Evolutionary conservation across 257 asterid species (phyloP), one percentile per base, ranked within the genome.

Genomic region (Cordia subcordata): DNA sequence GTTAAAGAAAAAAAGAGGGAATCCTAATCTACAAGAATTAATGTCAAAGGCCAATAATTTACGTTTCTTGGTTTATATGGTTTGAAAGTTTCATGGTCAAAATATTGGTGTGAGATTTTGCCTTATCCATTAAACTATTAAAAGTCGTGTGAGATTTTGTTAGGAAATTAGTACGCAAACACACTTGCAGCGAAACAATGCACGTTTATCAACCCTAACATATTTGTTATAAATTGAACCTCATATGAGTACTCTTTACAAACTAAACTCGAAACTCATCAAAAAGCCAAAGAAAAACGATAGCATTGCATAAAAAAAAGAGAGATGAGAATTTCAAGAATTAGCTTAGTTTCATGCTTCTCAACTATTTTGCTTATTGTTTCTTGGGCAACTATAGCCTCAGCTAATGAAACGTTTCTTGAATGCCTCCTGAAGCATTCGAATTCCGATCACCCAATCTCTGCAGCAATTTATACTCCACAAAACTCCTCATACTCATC

Each of bases 401-500:
- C 76, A 23, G 57, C 61, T 22, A 65, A 61, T 15, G 22, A 62
- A 16, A 47, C 55, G 3, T 80, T 83, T 63, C 45, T 77, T 6
- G 76, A 64, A 8, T 83, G 90, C 69, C 73, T 75, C 12, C 63
- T 68, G 35, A 46, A 22, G 5, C 8, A 65, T 10, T 62, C 86
- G 11, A 12, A 40, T 17, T 74, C 77, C 53, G 61, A 77, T 42
- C 33, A 27, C 37, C 80, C 90, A 44, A 78, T 84, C 62, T 79
- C 87, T 20, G 58, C 79, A 16, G 64, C 61, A 18, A 62, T 82
- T 39, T 82, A 77, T 77, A 67, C 65, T 13, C 80, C 21, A 9
- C 39, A 45, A 68, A 82, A 85, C 39, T 58, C 87, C 17, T 80
- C 90, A 8, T 85, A 68, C 22, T 64, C 86, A 10, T 57, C 77